phyloP scores from a whole-genome alignment of 2,329 filamentous ascomycete genomes.

The Myriosclerotinia curreyana region DNA sequence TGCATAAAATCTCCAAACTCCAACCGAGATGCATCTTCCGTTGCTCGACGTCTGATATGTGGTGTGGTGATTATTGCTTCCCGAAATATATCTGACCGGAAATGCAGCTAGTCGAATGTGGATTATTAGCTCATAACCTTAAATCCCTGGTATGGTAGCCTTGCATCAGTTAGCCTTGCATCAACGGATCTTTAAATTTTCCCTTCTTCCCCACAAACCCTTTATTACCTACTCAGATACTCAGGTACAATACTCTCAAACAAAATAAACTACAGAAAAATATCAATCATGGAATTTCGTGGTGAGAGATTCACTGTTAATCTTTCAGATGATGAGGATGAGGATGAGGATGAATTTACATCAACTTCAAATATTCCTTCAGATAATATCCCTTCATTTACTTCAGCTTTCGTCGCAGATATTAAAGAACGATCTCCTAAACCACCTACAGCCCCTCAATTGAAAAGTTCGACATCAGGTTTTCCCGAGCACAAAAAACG shows the following conservation, averaged over 20 bases:
- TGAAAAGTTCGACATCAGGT: constrained; percentile 59
- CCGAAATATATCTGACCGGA: constrained; percentile 17
- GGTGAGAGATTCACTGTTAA: constrained; percentile 61
- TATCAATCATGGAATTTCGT: constrained; percentile 47
- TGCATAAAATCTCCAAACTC: no score
- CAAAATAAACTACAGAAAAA: constrained; percentile 3
- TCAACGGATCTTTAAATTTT: constrained; percentile 14
- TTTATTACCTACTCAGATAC: no score
- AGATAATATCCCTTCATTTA: constrained; percentile 34
- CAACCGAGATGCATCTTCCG: constrained; percentile 5
- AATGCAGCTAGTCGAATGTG: constrained; percentile 17
- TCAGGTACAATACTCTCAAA: no score
- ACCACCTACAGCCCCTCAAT: constrained; percentile 60
- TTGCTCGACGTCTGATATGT: constrained; percentile 18
- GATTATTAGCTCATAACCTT: constrained; percentile 22
- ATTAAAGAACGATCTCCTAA: constrained; percentile 73
- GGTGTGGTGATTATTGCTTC: no score
- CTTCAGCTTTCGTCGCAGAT: constrained; percentile 59
- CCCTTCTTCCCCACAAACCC: constrained; percentile 23
- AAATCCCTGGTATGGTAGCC: constrained; percentile 21
- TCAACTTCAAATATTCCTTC: constrained; percentile 30
- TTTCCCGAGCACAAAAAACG: constrained; percentile 90
- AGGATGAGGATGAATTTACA: constrained; percentile 44
- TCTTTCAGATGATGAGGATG: constrained; percentile 56
- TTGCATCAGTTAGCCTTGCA: no score